Evolutionary conservation across 208 protist species (phyloP).

Genomic region (Leishmania guyanensis): DNA sequence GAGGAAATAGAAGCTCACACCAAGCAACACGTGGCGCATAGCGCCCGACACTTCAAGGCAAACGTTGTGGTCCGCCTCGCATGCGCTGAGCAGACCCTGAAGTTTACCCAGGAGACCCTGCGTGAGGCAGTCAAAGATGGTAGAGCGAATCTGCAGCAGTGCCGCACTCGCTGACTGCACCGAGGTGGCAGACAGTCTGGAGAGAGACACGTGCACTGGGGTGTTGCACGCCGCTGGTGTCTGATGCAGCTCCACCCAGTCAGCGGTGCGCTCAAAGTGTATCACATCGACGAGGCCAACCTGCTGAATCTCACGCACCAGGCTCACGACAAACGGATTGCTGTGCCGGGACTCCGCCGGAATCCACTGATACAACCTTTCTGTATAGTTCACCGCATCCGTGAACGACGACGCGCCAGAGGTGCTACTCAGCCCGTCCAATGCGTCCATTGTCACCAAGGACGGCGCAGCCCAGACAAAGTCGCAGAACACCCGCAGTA

Average conservation of each 20-base stretch:
- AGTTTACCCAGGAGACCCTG: constrained; percentile 26
- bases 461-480: constrained; percentile 37
- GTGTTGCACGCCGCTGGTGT: constrained; percentile 33
- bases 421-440: constrained; percentile 7
- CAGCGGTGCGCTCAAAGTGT: constrained; percentile 56
- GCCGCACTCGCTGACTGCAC: constrained; percentile 22
- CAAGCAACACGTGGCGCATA: constrained; percentile 41
- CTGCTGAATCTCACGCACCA: constrained; percentile 62
- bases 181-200: constrained; percentile 27
- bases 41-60: constrained; percentile 32
- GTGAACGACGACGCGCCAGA: not conserved
- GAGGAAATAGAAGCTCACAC: constrained; percentile 42
- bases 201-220: constrained; percentile 19
- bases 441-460: constrained; percentile 17
- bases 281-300: constrained; percentile 60
- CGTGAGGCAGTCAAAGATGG: constrained; percentile 34
- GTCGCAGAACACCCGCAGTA: constrained; percentile 64
- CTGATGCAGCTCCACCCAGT: constrained; percentile 75
- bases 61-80: constrained; percentile 21
- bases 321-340: constrained; percentile 42
- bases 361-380: constrained; percentile 29
- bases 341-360: constrained; percentile 17
- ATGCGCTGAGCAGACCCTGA: constrained; percentile 13
- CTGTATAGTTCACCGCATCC: constrained; percentile 10
- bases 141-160: constrained; percentile 25